These are phyloP conservation scores for Beauveria sp. DNA, from an alignment of 2,329 filamentous ascomycete species.

Conservation along the genomic window DNA sequence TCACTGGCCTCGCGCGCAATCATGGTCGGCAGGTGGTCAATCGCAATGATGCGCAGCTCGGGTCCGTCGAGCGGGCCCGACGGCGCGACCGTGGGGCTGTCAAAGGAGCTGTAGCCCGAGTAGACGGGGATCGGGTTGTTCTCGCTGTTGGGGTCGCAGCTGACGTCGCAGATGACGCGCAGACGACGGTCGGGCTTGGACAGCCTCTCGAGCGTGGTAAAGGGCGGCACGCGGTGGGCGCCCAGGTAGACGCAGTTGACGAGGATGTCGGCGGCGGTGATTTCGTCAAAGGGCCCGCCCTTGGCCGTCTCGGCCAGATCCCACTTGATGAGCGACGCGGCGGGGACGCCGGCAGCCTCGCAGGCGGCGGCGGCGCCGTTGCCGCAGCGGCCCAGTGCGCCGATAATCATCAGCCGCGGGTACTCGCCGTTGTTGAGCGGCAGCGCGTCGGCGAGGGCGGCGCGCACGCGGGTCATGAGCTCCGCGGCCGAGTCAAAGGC, in stretches of 20 bases:
- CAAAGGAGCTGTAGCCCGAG: slow-evolving; percentile 71
- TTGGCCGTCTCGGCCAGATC: slow-evolving; percentile 70
- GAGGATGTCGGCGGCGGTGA: slow-evolving; percentile 64
- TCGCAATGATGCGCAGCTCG: slow-evolving; percentile 69
- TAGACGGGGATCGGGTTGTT: slow-evolving; percentile 69
- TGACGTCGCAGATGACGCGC: slow-evolving; percentile 70
- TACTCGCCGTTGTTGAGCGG: slow-evolving; percentile 55
- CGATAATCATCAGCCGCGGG: slow-evolving; percentile 77
- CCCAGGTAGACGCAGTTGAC: slow-evolving; percentile 83
- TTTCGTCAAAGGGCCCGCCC: slow-evolving; percentile 69
- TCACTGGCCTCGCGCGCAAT: slow-evolving; percentile 78
- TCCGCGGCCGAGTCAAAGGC: slow-evolving; percentile 6
- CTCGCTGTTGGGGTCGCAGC: slow-evolving; percentile 62
- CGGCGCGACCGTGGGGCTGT: slow-evolving; percentile 70
- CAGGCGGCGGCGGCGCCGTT: slow-evolving; percentile 75
- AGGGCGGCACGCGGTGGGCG: slow-evolving; percentile 45
- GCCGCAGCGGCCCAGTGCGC: slow-evolving; percentile 76
- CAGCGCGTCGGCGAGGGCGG: slow-evolving; percentile 65
- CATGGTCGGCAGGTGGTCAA: slow-evolving; percentile 72
- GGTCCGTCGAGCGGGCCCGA: slow-evolving; percentile 47
- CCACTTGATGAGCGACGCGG: slow-evolving; percentile 48
- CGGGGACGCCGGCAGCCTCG: slow-evolving; percentile 55
- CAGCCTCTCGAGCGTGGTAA: slow-evolving; percentile 60
- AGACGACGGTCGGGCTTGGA: slow-evolving; percentile 57
- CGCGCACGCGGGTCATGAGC: slow-evolving; percentile 37